Conservation (phyloP, 1,284 basidiomycete genomes). For the Pisolithus thermaeus region DNA sequence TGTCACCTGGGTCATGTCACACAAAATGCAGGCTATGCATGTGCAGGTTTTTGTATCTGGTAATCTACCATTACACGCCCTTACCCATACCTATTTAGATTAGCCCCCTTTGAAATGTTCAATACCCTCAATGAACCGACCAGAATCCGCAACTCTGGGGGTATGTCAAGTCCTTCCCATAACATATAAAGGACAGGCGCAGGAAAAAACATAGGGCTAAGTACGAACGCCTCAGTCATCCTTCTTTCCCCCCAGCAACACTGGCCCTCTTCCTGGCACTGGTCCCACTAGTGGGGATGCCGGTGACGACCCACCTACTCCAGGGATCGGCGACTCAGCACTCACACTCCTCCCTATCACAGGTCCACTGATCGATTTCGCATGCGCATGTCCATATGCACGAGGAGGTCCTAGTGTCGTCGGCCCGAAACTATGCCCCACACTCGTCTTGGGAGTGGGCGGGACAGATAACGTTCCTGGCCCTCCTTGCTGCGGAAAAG, state of each 20-base stretch:
- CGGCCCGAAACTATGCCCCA: conserved; percentile 30
- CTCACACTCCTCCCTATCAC: conserved; percentile 11
- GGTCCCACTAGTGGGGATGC: conserved; percentile 18
- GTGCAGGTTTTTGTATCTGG: no score
- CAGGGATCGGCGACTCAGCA: conserved; percentile 3
- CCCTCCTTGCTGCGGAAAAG: conserved; percentile 2
- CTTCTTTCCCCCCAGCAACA: conserved; percentile 35
- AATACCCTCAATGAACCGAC: no score
- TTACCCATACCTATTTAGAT: no score
- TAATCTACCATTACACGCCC: no score
- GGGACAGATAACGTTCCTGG: conserved; percentile 17
- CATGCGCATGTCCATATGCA: conserved; percentile 9
- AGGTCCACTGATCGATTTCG: conserved; percentile 3
- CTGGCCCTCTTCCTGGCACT: conserved; percentile 16
- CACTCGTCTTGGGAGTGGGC: conserved; percentile 24
- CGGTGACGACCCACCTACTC: conserved; percentile 4
- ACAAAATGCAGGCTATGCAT: no score
- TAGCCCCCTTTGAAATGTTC: no score
- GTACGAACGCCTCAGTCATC: conserved; percentile 32
- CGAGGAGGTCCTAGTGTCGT: conserved; percentile 22
- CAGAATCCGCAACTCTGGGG: no score
- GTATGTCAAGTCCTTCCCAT: no score
- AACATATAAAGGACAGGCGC: no score
- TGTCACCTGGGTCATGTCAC: no score
- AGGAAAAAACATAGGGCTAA: no score